Base-by-base conservation (phyloP, 345 rosid species). In the Sonneratia alba region DNA sequence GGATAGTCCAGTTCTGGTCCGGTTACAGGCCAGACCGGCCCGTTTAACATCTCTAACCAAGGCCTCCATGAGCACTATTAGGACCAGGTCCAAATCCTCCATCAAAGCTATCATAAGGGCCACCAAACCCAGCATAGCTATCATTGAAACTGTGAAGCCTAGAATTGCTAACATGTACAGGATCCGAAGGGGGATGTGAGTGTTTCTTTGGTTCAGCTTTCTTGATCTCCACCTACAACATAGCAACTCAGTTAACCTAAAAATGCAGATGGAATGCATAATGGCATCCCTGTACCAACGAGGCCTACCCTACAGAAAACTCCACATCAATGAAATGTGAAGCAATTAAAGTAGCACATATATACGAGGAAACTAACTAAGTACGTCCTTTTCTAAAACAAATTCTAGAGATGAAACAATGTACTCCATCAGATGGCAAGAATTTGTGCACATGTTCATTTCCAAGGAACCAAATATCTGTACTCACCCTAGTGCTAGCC, bases 151-250 rank as follows among this genome's bases (percentile, higher is more conserved):
- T 82, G 80, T 87, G 89, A 63, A 79, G 75, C 87, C 92, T 89
- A 89, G 89, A 82, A 71, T 89, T 78, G 83, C 89, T 87, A 89
- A 93, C 89, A 69, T 83, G 87, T 66, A 85, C 63, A 79, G 91
- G 79, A 84, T 86, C 85, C 79, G 92, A 88, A 80, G 96, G 91
- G 77, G 93, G 97, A 91, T 88, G 90, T 67, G 91, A 87, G 76
- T 86, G 73, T 91, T 95, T 92, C 97, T 90, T 90, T 87, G 97
- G 99, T 92, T 95, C 99, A 66, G 99, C 99, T 88, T 95, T 95
- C 93, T 92, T 95, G 93, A 95, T 87, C 89, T 95, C 97, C 92
- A 92, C 98, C 98, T 93, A 93, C 97, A 93, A 93, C 85, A 89
- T 87, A 93, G 92, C 81, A 93, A 86, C 87, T 91, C 82, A 86